phyloP scores from a whole-genome alignment of 108 stramenopile species.

The Aurantiochytrium sp. region DNA sequence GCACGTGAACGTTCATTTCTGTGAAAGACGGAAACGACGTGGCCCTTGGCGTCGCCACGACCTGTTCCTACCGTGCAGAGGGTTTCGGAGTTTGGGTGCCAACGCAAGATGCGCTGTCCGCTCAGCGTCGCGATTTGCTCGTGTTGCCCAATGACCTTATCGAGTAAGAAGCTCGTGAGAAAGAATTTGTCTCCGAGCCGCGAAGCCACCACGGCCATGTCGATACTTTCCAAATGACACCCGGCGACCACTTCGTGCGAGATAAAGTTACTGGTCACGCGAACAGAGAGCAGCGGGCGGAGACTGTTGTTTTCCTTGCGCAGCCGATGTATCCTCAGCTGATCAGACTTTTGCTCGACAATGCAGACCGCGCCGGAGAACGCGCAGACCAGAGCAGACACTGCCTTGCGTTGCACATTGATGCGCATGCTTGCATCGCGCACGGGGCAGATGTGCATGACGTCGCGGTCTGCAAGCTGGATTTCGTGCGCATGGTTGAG shows the following conservation, averaged over 20 bases:
- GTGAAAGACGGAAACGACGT: background rate
- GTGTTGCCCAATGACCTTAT: background rate
- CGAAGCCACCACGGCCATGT: background rate
- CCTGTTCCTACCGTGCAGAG: background rate
- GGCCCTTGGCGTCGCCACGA: background rate
- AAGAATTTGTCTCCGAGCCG: background rate
- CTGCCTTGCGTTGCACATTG: background rate
- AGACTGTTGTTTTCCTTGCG: background rate
- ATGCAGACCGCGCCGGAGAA: background rate
- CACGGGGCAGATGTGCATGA: background rate
- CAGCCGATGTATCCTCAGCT: background rate
- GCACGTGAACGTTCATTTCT: background rate
- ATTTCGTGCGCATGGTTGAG: background rate
- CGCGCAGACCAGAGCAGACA: background rate
- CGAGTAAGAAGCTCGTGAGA: background rate
- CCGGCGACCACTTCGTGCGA: background rate
- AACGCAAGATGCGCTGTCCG: slow-evolving; percentile 5
- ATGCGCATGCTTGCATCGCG: background rate
- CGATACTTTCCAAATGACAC: background rate
- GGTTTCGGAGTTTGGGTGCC: background rate
- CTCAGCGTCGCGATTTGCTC: background rate
- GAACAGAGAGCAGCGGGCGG: background rate
- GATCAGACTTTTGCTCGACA: background rate
- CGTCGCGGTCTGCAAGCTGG: background rate
- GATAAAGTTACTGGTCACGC: slow-evolving; percentile 2